Evolutionary conservation across 176 grass and related monocot genomes (phyloP), one percentile per base, ranked within the genome.

Genomic region (Ananas comosus): DNA sequence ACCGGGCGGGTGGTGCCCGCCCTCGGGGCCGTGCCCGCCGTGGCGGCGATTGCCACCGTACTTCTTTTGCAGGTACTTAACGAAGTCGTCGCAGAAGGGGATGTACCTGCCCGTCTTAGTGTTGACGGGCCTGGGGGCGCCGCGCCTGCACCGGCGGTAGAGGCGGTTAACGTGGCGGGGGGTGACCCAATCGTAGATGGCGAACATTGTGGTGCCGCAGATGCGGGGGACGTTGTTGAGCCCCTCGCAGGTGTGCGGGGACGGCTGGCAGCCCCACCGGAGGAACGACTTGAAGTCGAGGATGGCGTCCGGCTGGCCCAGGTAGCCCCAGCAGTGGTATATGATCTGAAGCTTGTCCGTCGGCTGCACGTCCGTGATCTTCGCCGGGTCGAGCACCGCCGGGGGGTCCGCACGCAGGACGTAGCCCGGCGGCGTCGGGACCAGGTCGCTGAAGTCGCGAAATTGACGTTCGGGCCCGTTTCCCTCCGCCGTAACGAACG

Each of bases 261-360:
- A 75, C 8, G 72, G 72, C 48, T 75, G 72, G 61, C 59, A 75
- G 2, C 72, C 72, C 72, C 72, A 75, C 18, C 48, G 49, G 2
- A 75, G 64, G 19, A 75, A 75, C 13, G 13, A 51, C 71, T 63
- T 49, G 3, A 74, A 18, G 10, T 74, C 71, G 18, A 51, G 48
- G 52, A 64, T 74, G 6, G 56, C 64, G 16, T 63, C 33, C 9
- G 53, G 71, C 16, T 64, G 54, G 3, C 54, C 28, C 51, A 64
- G 51, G 59, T 75, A 66, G 2, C 13, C 57, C 59, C 59, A 48
- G 48, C 72, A 75, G 1, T 2, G 53, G 2, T 57, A 17, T 57
- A 57, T 57, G 53, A 57, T 57, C 53, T 57, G 53, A 0, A 17
- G 53, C 14, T 9, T 17, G 53, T 16, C 53, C 14, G 14, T 4